Percentiles rank a stretch among this genome's conserved stretches.
Evolutionary conservation across 495 filamentous ascomycete species (phyloP).

Genomic region (Penicillium cosmopolitanum): DNA sequence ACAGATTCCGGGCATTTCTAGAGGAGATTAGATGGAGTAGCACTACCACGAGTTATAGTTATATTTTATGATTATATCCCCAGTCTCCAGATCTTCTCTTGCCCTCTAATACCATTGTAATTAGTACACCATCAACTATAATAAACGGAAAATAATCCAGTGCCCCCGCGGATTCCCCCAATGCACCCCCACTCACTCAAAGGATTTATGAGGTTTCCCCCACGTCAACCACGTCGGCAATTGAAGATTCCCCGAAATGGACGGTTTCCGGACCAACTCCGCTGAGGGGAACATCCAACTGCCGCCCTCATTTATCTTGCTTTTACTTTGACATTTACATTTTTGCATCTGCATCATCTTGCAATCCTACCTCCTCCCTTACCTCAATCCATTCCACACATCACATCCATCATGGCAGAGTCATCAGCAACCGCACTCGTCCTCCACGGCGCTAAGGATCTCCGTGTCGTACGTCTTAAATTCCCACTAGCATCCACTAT

Average conservation of each 20-base stretch:
- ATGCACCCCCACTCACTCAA: too few species aligned
- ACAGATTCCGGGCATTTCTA: neutral
- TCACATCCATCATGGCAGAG: slow-evolving; percentile 27
- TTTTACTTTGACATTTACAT: neutral
- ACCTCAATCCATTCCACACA: neutral
- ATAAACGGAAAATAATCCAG: neutral
- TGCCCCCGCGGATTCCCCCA: neutral
- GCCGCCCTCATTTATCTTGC: slow-evolving; percentile 1
- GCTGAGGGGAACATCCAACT: slow-evolving; percentile 23
- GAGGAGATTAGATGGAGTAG: neutral
- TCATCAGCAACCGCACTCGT: slow-evolving; percentile 61
- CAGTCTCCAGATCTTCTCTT: too few species aligned
- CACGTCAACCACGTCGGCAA: slow-evolving; percentile 34
- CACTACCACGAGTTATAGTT: too few species aligned
- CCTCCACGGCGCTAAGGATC: slow-evolving; percentile 68
- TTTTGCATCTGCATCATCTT: too few species aligned
- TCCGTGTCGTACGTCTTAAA: slow-evolving; percentile 60
- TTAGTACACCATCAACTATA: neutral
- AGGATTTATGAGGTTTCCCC: neutral
- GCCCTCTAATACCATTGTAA: too few species aligned
- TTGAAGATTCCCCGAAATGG: slow-evolving; percentile 24
- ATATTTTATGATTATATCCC: too few species aligned
- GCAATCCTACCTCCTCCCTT: neutral
- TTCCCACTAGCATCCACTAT: neutral
- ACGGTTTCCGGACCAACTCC: slow-evolving; percentile 45